Conservation (phyloP, 768 basidiomycete genomes). For the Coprinopsis cinerea region DNA sequence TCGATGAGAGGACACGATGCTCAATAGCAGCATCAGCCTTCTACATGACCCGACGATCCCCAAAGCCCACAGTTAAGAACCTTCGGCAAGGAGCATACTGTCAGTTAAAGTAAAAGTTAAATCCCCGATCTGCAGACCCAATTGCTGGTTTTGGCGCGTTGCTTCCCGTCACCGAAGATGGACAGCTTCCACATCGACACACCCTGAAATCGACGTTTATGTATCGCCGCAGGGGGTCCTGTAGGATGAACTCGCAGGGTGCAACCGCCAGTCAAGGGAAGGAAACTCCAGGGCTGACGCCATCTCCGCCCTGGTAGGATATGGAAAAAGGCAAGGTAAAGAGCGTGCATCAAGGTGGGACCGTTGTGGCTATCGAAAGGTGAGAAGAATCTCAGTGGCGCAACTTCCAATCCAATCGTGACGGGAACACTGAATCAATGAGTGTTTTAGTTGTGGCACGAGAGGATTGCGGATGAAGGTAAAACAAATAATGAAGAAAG, state of each 20-base stretch:
- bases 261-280: too few relatives aligned
- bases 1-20: conserved; percentile 1
- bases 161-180: conserved; percentile 5
- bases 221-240: not conserved
- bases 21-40: conserved; percentile 8
- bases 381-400: not conserved
- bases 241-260: not conserved
- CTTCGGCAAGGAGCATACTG: conserved; percentile 11
- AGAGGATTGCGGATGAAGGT: not conserved
- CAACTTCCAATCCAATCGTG: not conserved
- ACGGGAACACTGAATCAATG: not conserved
- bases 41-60: conserved; percentile 13
- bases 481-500: not conserved
- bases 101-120: conserved; percentile 9
- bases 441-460: not conserved
- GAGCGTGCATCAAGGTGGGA: too few relatives aligned
- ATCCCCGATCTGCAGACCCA: conserved; percentile 10
- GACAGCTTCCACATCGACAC: conserved; percentile 8
- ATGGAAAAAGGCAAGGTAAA: too few relatives aligned
- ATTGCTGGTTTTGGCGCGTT: conserved; percentile 10
- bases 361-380: not conserved
- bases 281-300: too few relatives aligned
- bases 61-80: conserved; percentile 10
- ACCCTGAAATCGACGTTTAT: conserved; percentile 1
- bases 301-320: too few relatives aligned